Evolutionary conservation across 179 eudicot species (phyloP).

Genomic region (Drosera spatulata): DNA sequence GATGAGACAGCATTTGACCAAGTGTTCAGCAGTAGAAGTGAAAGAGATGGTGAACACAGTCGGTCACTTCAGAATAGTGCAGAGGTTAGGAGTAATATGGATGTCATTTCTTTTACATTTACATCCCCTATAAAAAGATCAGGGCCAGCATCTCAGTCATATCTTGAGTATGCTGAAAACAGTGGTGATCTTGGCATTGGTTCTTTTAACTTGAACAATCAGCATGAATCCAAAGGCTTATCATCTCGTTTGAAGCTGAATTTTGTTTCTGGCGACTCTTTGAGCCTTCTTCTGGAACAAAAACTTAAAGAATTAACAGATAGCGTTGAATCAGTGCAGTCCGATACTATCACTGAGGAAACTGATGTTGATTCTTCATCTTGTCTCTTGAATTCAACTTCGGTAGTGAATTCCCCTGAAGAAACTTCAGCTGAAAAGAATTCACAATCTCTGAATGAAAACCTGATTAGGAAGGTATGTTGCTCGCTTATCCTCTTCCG

Average conservation of each 20-base stretch:
- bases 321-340: slow-evolving; percentile 43
- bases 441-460: slow-evolving; percentile 25
- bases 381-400: slow-evolving; percentile 22
- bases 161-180: slow-evolving; percentile 23
- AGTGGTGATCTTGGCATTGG: slow-evolving; percentile 12
- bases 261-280: slow-evolving; percentile 53
- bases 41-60: slow-evolving; percentile 33
- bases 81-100: slow-evolving; percentile 44
- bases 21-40: slow-evolving; percentile 15
- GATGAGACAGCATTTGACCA: slow-evolving; percentile 21
- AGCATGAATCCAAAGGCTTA: slow-evolving; percentile 20
- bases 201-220: slow-evolving; percentile 16
- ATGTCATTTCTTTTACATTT: slow-evolving; percentile 91
- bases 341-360: slow-evolving; percentile 19
- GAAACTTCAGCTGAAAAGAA: slow-evolving; percentile 13
- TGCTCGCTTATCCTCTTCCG: not conserved
- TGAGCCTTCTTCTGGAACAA: slow-evolving; percentile 77
- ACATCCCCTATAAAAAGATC: slow-evolving; percentile 84
- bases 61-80: slow-evolving; percentile 22
- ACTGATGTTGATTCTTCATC: slow-evolving; percentile 21
- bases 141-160: slow-evolving; percentile 20
- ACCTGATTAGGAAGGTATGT: slow-evolving; percentile 48
- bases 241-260: slow-evolving; percentile 30
- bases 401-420: slow-evolving; percentile 14
- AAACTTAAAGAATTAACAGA: slow-evolving; percentile 80